Conservation (phyloP, 371 early-diverging fungal species). For the Circinella umbellata region DNA sequence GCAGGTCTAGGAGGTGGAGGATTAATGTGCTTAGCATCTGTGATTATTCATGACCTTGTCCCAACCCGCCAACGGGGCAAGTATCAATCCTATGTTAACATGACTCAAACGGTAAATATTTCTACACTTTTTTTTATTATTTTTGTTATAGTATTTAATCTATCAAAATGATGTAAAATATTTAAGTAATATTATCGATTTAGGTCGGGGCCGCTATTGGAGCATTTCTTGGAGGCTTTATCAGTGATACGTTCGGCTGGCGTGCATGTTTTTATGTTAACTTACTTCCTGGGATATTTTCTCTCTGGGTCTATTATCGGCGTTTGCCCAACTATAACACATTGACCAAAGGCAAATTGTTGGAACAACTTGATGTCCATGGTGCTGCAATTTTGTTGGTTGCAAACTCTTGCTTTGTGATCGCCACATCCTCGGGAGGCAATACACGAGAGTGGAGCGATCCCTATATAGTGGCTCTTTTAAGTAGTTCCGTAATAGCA, state of each 20-base stretch:
- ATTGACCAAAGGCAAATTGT: slow-evolving; percentile 10
- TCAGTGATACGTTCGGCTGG: slow-evolving; percentile 63
- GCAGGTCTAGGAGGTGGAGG: slow-evolving; percentile 87
- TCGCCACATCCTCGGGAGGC: slow-evolving; percentile 67
- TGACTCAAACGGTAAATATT: slow-evolving; percentile 41
- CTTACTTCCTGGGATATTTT: slow-evolving; percentile 65
- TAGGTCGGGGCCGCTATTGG: slow-evolving; percentile 42
- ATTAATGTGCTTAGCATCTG: slow-evolving; percentile 31
- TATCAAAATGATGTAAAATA: too few species aligned
- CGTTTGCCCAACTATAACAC: slow-evolving; percentile 39
- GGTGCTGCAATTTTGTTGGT: slow-evolving; percentile 61
- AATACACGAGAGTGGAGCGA: slow-evolving; percentile 64
- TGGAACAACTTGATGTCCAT: slow-evolving; percentile 55
- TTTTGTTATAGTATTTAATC: too few species aligned
- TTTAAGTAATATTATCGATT: not conserved
- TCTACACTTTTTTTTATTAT: not conserved
- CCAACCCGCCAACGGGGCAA: slow-evolving; percentile 39
- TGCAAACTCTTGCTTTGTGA: slow-evolving; percentile 38
- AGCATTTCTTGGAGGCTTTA: slow-evolving; percentile 54
- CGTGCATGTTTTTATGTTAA: slow-evolving; percentile 79
- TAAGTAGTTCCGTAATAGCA: slow-evolving; percentile 45
- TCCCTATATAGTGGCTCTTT: slow-evolving; percentile 54
- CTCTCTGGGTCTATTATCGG: slow-evolving; percentile 31
- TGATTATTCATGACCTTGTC: slow-evolving; percentile 39
- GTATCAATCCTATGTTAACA: slow-evolving; percentile 47